phyloP scores from a whole-genome alignment of 169 alveolate genomes.

The Miamiensis avidus region DNA sequence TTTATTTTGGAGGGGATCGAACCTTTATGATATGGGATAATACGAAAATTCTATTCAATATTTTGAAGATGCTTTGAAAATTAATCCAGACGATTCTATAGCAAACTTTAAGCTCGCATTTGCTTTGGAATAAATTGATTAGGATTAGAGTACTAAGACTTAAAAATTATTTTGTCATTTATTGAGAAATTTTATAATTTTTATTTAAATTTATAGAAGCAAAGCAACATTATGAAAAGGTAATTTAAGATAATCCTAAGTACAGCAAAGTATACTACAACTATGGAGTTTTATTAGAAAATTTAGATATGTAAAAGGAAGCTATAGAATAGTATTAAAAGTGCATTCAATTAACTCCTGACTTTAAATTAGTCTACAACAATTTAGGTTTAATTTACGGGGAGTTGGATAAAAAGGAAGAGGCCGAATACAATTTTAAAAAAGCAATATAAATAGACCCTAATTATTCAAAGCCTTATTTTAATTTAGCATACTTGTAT shows the following conservation, averaged over 20 bases:
- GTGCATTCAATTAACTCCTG: background rate
- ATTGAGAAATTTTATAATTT: background rate
- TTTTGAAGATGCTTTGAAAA: background rate
- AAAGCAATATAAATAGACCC: constrained; percentile 2
- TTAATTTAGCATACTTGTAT: background rate
- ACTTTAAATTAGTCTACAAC: background rate
- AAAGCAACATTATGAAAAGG: background rate
- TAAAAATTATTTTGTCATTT: background rate
- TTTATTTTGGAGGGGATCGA: background rate
- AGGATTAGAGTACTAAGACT: background rate
- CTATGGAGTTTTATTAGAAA: background rate
- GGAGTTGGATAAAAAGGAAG: background rate
- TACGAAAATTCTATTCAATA: background rate
- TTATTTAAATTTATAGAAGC: constrained; percentile 2
- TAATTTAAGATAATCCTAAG: background rate
- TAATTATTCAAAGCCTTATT: background rate
- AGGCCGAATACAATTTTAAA: background rate
- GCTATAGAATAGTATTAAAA: background rate
- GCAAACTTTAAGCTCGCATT: background rate
- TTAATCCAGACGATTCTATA: background rate
- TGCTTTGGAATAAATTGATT: background rate
- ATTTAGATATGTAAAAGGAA: background rate
- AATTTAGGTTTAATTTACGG: constrained; percentile 6
- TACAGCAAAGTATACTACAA: background rate
- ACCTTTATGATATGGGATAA: background rate